Conservation (phyloP, 2,329 filamentous ascomycete species). For the Phialophora tarda region DNA sequence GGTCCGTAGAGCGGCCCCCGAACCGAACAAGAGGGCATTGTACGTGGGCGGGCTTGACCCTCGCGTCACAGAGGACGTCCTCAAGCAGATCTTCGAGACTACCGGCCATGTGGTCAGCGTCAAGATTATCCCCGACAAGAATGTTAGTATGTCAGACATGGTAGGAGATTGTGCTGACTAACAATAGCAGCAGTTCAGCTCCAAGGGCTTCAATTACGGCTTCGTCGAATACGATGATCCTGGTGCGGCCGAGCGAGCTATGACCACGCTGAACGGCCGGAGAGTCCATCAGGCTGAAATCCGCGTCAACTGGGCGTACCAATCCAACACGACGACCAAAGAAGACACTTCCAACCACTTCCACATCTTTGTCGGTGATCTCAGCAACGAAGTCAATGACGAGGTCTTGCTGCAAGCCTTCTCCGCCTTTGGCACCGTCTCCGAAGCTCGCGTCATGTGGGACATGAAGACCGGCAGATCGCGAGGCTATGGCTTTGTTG, state of each 20-base stretch:
- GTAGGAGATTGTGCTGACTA: not conserved
- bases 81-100: slow-evolving; percentile 98
- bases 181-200: slow-evolving; percentile 59
- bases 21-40: slow-evolving; percentile 96
- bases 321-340: slow-evolving; percentile 91
- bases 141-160: slow-evolving; percentile 67
- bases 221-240: slow-evolving; percentile 99
- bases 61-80: slow-evolving; percentile 91
- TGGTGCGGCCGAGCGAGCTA: slow-evolving; percentile 91
- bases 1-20: slow-evolving; percentile 86
- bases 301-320: slow-evolving; percentile 98
- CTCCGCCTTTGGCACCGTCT: slow-evolving; percentile 92
- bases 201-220: slow-evolving; percentile 97
- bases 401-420: slow-evolving; percentile 93
- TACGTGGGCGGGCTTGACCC: slow-evolving; percentile 96
- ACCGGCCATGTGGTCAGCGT: slow-evolving; percentile 98
- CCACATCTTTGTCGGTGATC: slow-evolving; percentile 97
- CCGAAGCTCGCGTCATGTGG: slow-evolving; percentile 99
- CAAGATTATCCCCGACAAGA: slow-evolving; percentile 99
- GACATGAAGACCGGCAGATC: slow-evolving; percentile 99
- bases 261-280: slow-evolving; percentile 94
- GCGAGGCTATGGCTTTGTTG: slow-evolving; percentile 96
- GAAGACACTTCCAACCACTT: slow-evolving; percentile 98
- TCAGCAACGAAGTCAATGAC: slow-evolving; percentile 98
- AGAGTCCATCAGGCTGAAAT: slow-evolving; percentile 98